phyloP scores from a whole-genome alignment of 257 asterid genomes.

The Rubia yunnanensis region DNA sequence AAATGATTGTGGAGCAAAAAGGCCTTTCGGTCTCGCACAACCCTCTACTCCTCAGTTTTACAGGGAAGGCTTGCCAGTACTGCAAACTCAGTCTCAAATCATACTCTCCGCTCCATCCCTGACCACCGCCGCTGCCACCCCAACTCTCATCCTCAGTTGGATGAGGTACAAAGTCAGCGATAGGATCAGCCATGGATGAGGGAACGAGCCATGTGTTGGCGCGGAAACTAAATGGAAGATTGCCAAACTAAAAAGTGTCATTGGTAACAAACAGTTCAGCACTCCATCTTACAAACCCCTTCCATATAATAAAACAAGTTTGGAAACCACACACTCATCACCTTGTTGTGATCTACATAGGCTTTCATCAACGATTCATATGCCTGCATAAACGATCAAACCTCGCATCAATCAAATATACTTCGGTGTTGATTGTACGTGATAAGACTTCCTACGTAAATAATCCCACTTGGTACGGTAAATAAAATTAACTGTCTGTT shows the following conservation, averaged over 20 bases:
- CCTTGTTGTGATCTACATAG: constrained; percentile 89
- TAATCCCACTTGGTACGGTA: neutral
- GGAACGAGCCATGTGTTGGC: constrained; percentile 97
- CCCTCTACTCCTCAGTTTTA: constrained; percentile 95
- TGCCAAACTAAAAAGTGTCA: constrained; percentile 68
- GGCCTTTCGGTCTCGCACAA: constrained; percentile 88
- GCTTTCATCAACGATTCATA: constrained; percentile 83
- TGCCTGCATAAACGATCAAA: constrained; percentile 61
- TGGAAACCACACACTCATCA: constrained; percentile 26
- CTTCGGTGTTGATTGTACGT: neutral
- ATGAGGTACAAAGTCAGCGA: constrained; percentile 44
- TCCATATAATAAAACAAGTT: constrained; percentile 8
- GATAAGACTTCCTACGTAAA: neutral
- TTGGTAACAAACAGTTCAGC: constrained; percentile 16
- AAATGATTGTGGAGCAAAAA: constrained; percentile 92
- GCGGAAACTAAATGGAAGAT: constrained; percentile 96
- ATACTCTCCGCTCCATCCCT: constrained; percentile 62
- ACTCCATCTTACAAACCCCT: constrained; percentile 19
- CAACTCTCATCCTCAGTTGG: constrained; percentile 81
- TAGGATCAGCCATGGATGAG: constrained; percentile 50
- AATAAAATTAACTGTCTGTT: neutral
- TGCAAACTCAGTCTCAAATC: constrained; percentile 75
- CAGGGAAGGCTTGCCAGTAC: constrained; percentile 76
- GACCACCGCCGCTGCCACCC: constrained; percentile 99
- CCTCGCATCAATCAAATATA: constrained; percentile 3